Evolutionary conservation across 2,329 filamentous ascomycete genomes (phyloP).

Genomic region (Bimuria novae-zelandiae): DNA sequence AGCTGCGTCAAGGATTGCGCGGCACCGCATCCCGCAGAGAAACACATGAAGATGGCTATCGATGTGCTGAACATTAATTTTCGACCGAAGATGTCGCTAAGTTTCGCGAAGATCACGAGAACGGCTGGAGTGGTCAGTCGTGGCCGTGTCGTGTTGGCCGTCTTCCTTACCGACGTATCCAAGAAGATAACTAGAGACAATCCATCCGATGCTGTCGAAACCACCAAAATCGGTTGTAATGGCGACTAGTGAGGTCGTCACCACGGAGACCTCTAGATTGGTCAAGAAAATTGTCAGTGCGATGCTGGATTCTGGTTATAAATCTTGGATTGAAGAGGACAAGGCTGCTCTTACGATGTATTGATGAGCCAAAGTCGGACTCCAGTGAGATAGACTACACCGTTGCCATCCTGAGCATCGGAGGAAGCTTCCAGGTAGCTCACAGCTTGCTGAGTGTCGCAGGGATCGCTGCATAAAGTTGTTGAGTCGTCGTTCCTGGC

Average conservation of each 20-base stretch:
- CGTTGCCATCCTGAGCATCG: neutral
- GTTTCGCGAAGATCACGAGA: conserved; percentile 36
- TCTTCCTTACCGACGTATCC: conserved; percentile 30
- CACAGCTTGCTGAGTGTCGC: too few relatives aligned
- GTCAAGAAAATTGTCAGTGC: conserved; percentile 27
- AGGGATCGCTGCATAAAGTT: too few relatives aligned
- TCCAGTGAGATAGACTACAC: neutral
- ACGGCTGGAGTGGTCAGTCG: neutral
- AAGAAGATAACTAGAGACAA: conserved; percentile 39
- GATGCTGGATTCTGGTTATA: neutral
- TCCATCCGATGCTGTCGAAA: conserved; percentile 37
- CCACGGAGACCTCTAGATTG: conserved; percentile 41
- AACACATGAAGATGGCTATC: conserved; percentile 23
- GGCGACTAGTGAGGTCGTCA: conserved; percentile 39
- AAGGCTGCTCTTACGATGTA: neutral
- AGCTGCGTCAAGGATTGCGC: conserved; percentile 36
- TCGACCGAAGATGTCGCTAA: conserved; percentile 38
- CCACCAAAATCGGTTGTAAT: conserved; percentile 37
- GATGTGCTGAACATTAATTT: conserved; percentile 15
- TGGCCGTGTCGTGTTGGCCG: too few relatives aligned
- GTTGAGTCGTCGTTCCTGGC: too few relatives aligned
- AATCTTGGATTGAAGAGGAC: neutral
- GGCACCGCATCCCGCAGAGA: conserved; percentile 38
- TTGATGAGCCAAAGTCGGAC: neutral
- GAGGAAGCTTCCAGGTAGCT: too few relatives aligned